Percentiles rank a stretch among this genome's conserved stretches.
Conservation (phyloP, 2,329 filamentous ascomycete genomes). For the Trichoderma arundinaceum region DNA sequence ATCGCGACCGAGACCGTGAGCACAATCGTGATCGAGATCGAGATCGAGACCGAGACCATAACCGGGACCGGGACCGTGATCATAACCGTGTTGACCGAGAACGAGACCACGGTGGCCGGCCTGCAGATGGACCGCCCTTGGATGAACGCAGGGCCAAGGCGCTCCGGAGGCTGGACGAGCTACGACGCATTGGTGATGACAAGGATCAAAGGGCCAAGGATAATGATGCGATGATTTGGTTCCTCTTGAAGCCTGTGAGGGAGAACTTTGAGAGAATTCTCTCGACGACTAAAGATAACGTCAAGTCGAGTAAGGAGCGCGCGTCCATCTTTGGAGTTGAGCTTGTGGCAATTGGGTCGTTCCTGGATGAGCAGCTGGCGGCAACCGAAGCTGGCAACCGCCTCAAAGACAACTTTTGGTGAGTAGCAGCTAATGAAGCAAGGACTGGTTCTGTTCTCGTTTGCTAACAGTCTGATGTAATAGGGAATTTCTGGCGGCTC, state of each 20-base stretch:
- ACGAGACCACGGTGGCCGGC: constrained; percentile 43
- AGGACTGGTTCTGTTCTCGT: neutral
- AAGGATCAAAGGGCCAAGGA: constrained; percentile 55
- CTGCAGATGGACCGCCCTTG: constrained; percentile 43
- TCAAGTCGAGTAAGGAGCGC: constrained; percentile 66
- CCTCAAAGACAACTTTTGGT: constrained; percentile 59
- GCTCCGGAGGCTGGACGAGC: constrained; percentile 50
- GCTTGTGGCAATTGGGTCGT: constrained; percentile 66
- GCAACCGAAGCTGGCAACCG: constrained; percentile 50
- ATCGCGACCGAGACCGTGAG: constrained; percentile 33
- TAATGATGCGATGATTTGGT: constrained; percentile 56
- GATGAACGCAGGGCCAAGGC: constrained; percentile 51
- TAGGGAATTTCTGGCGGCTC: constrained; percentile 53
- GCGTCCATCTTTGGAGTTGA: constrained; percentile 66
- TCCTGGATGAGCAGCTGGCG: constrained; percentile 57
- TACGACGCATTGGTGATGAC: constrained; percentile 55
- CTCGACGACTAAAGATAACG: constrained; percentile 65
- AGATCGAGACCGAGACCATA: constrained; percentile 41
- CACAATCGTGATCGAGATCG: constrained; percentile 38
- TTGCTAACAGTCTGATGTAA: constrained; percentile 34
- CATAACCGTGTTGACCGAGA: constrained; percentile 38
- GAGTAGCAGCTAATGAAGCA: constrained; percentile 37
- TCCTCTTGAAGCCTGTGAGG: constrained; percentile 62
- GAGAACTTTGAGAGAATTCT: constrained; percentile 65
- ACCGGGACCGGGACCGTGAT: constrained; percentile 34